These are phyloP conservation scores for Fremontodendron californicum DNA, from an alignment of 345 rosid genomes.

Conservation along the genomic window DNA sequence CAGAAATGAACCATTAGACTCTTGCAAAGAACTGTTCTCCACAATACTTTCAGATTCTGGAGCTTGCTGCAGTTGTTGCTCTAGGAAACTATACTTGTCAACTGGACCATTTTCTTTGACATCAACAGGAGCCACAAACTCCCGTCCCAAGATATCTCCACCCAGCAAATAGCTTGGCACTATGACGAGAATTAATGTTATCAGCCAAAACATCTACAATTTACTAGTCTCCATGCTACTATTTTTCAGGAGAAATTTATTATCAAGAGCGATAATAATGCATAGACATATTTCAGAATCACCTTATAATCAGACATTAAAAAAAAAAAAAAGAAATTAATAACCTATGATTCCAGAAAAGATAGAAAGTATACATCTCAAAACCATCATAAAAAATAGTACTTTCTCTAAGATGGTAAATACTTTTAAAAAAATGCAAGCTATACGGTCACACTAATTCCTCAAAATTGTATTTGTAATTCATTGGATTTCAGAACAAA, in stretches of 20 bases:
- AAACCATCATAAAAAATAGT: neutral
- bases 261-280: neutral
- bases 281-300: neutral
- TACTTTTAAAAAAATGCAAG: neutral
- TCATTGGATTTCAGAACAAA: neutral
- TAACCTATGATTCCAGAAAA: neutral
- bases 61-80: conserved; percentile 38
- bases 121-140: conserved; percentile 33
- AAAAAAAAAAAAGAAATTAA: neutral
- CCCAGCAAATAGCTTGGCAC: conserved; percentile 49
- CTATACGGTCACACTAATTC: neutral
- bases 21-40: conserved; percentile 34
- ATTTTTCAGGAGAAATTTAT: neutral
- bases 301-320: neutral
- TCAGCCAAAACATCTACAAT: neutral
- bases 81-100: conserved; percentile 41
- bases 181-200: conserved; percentile 21
- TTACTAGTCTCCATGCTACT: neutral
- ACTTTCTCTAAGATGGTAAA: neutral
- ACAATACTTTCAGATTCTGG: conserved; percentile 30
- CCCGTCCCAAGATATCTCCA: conserved; percentile 44
- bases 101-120: conserved; percentile 44
- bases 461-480: neutral
- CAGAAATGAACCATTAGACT: conserved; percentile 35
- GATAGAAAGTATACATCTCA: neutral